Evolutionary conservation across 768 basidiomycete genomes (phyloP), one percentile per base, ranked within the genome.

Genomic region (Naematelia encephala): DNA sequence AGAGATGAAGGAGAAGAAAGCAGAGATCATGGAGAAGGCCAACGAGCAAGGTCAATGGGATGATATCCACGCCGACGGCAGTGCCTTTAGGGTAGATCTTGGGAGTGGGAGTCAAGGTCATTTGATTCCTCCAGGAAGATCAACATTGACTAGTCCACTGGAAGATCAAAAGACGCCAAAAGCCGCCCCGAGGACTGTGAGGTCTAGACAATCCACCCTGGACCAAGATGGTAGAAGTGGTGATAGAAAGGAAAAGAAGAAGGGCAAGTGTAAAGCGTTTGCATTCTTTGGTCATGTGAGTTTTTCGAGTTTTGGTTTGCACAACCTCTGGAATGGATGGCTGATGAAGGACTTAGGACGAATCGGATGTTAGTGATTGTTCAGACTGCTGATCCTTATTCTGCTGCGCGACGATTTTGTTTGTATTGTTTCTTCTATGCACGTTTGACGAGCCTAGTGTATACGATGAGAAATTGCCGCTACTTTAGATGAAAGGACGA

Each of bases 11-110:
- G 78, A 57, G 64, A 79, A 67, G 64, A 80, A 79, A 2, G 51
- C 51, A 8, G 69, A 67, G 27, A 73, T 58, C 70, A 77, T 59
- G 69, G 78, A 57, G 64, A 79, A 67, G 64, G n/a, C n/a, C n/a
- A 78, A 72, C 43, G 82, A 83, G 59, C 78, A 78, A 16, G 84
- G 84, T 5, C 78, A 81, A 23, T 76, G 85, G 48, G 84, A 85
- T 67, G 81, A 85, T 61, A 80, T 85, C 30, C 79, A 82, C 54
- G 77, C 79, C 8, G 67, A 66, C 22, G 61, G 57, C 4, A 63
- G 55, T 26, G 61, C 27, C 16, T 49, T 67, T 21, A 39, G 69
- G 21, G 50, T 64, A 28, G 49, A 61, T 11, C 8, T 39, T 8
- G 34, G 34, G 8, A 39, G 34, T 39, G 34, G 34, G 34, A 39